A percentile compares a stretch with the other conserved stretches of the same genome.
These are phyloP conservation scores for Wickerhamiella alocasiicola DNA, from an alignment of 805 yeast species.

Conservation along the genomic window DNA sequence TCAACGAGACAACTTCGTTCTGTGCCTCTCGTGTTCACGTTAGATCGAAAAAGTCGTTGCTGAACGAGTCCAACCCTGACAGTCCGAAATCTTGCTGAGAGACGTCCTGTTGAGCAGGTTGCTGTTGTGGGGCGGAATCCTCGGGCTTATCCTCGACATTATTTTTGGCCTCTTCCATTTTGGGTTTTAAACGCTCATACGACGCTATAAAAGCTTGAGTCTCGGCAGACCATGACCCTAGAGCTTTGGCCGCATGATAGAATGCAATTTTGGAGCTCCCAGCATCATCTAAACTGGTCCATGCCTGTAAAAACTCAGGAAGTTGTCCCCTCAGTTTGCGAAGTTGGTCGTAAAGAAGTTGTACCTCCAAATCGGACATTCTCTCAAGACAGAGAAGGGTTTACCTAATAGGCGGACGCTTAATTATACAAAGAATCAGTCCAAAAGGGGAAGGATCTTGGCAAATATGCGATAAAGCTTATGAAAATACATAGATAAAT, in stretches of 20 bases:
- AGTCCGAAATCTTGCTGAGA: background rate
- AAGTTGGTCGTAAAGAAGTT: conserved; percentile 6
- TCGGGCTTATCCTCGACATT: background rate
- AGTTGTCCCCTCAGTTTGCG: conserved; percentile 2
- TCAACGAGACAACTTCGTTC: too few species aligned
- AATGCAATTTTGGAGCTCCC: conserved; percentile 3
- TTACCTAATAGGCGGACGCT: too few species aligned
- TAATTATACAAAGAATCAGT: too few species aligned
- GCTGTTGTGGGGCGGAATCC: background rate
- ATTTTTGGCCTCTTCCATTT: background rate
- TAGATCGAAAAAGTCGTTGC: conserved; percentile 8
- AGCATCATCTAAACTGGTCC: conserved; percentile 5
- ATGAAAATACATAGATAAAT: too few species aligned
- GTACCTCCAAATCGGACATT: conserved; percentile 9
- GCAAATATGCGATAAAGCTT: too few species aligned
- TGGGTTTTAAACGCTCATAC: conserved; percentile 4
- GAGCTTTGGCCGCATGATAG: conserved; percentile 3
- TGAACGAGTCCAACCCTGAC: background rate
- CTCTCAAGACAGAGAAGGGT: too few species aligned
- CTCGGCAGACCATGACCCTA: conserved; percentile 8
- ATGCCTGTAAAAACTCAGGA: conserved; percentile 7
- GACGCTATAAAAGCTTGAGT: background rate
- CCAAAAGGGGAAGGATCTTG: too few species aligned
- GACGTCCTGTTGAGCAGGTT: background rate
- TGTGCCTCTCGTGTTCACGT: background rate